Evolutionary conservation across 2,329 filamentous ascomycete species (phyloP), one percentile per base, ranked within the genome.

Genomic region (Penicillium sp.): DNA sequence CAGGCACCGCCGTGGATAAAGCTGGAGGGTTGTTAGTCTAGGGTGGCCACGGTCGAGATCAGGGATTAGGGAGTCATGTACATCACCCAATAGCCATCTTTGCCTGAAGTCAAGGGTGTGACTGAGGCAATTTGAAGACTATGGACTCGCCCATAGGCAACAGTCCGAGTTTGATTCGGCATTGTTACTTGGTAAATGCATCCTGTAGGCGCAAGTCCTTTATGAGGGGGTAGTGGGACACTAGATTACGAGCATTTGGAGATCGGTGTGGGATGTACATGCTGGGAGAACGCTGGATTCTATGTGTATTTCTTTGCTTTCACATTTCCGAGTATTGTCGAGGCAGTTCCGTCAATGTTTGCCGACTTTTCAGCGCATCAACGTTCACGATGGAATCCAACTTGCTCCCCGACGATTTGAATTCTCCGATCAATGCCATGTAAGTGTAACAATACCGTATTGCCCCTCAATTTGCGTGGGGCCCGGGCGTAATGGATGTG

Each of bases 1-100:
- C 78, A 81, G 60, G 77, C 79, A 50, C 78, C 78, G 42, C 78
- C 78, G 60, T 81, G 78, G 54, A 81, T 77, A 56, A 75, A 78
- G 50, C 74, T 76, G 49, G 4, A 32, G 21, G 9, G 40, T 54
- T 24, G 56, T 56, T 49, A 51, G 38, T 43, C 24, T 52, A 21
- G 24, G 42, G 2, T 36, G 11, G 29, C 14, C 27, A 27, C 38
- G 21, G 24, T 22, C 29, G 44, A 36, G 13, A 13, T 47, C 44
- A 34, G 8, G 8, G 24, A 31, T 36, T 13, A 34, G 11, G 34
- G 36, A 34, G 48, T 40, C 38, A 39, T 58, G 40, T 74, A 77
- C 75, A 77, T 71, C 57, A 76, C 65, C 75, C 75, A 77, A 60
- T 73, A 71, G 38, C 67, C 67, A 53, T 64, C 54, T 29, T 62